Percentiles rank a stretch among this genome's conserved stretches.
phyloP scores from a whole-genome alignment of 2,329 filamentous ascomycete genomes.

The Botryotinia narcissicola region DNA sequence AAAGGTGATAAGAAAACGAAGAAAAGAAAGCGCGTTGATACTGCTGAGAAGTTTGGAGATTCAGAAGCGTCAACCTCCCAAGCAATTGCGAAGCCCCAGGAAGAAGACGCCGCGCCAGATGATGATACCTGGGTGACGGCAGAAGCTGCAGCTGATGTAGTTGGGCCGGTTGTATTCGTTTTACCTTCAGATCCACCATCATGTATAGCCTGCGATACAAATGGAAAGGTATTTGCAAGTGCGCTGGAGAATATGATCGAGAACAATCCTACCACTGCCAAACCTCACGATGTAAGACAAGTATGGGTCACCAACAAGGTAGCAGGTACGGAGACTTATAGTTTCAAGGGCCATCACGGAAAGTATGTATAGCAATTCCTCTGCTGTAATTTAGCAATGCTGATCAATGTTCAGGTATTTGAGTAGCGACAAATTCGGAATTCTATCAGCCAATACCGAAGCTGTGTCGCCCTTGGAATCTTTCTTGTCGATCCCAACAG shows the following conservation, averaged over 20 bases:
- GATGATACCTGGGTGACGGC: slow-evolving; percentile 94
- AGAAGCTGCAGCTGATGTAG: slow-evolving; percentile 69
- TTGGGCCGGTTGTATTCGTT: slow-evolving; percentile 79
- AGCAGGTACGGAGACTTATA: slow-evolving; percentile 74
- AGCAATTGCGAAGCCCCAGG: slow-evolving; percentile 27
- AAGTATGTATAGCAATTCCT: slow-evolving; percentile 50
- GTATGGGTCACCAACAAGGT: slow-evolving; percentile 90
- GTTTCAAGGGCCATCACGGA: slow-evolving; percentile 88
- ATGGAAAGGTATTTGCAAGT: slow-evolving; percentile 81
- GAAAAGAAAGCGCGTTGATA: slow-evolving; percentile 76
- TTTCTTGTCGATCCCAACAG: slow-evolving; percentile 63
- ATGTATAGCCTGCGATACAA: slow-evolving; percentile 80
- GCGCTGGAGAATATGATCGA: slow-evolving; percentile 86
- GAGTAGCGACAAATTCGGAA: slow-evolving; percentile 78
- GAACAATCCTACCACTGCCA: slow-evolving; percentile 74
- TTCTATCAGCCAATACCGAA: slow-evolving; percentile 72
- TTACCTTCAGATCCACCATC: slow-evolving; percentile 71
- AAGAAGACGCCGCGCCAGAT: slow-evolving; percentile 40
- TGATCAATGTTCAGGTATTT: slow-evolving; percentile 61
- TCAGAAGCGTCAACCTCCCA: slow-evolving; percentile 28
- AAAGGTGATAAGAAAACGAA: slow-evolving; percentile 96
- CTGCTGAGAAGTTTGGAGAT: slow-evolving; percentile 42
- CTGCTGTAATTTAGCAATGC: neutral
- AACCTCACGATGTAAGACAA: slow-evolving; percentile 93
- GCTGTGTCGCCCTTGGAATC: slow-evolving; percentile 83